Conservation (phyloP, 371 early-diverging fungal genomes). For the Capniomyces stellatus region DNA sequence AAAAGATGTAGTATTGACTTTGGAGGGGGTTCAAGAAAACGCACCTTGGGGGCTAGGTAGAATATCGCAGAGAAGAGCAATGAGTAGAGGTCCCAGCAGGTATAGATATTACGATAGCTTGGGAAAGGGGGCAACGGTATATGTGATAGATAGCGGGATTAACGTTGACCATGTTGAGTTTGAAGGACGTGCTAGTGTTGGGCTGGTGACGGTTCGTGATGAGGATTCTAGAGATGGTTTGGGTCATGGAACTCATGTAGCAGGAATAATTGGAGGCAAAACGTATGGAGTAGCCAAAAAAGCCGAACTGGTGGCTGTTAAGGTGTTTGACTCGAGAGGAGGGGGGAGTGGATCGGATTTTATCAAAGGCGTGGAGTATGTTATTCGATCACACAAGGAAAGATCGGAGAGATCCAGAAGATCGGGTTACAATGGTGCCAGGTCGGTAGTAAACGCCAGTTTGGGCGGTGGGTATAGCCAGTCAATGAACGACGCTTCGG, state of each 20-base stretch:
- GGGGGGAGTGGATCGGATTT: constrained; percentile 66
- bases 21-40: constrained; percentile 39
- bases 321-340: constrained; percentile 74
- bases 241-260: constrained; percentile 88
- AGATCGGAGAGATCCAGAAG: constrained; percentile 22
- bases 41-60: constrained; percentile 91
- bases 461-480: constrained; percentile 79
- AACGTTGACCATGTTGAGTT: constrained; percentile 69
- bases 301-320: constrained; percentile 76
- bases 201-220: constrained; percentile 46
- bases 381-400: constrained; percentile 29
- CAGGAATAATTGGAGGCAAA: constrained; percentile 84
- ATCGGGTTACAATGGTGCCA: constrained; percentile 38
- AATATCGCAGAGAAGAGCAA: constrained; percentile 48
- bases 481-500: constrained; percentile 68
- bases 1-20: constrained; percentile 62
- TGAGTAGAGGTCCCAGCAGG: constrained; percentile 43
- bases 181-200: constrained; percentile 77
- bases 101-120: constrained; percentile 52
- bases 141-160: constrained; percentile 85
- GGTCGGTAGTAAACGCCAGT: constrained; percentile 87
- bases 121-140: constrained; percentile 69
- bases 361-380: constrained; percentile 55
- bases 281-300: constrained; percentile 84
- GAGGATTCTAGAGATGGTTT: constrained; percentile 63